These are phyloP conservation scores for Russula virescens DNA, from an alignment of 768 basidiomycete species.

Conservation along the genomic window DNA sequence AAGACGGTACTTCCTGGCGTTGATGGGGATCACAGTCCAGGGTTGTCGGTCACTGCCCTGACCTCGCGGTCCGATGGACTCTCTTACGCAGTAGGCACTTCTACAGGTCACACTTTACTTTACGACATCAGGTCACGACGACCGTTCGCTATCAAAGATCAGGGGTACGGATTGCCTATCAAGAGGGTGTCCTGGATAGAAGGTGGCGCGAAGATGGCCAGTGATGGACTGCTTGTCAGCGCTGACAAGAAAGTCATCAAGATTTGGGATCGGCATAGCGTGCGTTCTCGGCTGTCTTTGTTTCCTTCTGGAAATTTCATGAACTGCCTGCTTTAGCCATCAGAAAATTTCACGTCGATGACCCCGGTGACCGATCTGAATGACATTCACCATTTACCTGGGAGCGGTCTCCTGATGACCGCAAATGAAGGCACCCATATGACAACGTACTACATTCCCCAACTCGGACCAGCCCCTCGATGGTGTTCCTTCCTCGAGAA, in stretches of 20 bases:
- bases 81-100: conserved; percentile 91
- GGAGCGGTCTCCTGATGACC: conserved; percentile 82
- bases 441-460: conserved; percentile 91
- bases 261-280: conserved; percentile 86
- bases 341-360: conserved; percentile 84
- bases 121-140: conserved; percentile 87
- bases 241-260: conserved; percentile 97
- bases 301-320: conserved; percentile 1
- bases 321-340: conserved; percentile 49
- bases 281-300: conserved; percentile 47
- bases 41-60: conserved; percentile 74
- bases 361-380: conserved; percentile 88
- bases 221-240: conserved; percentile 82
- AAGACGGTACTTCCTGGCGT: conserved; percentile 34
- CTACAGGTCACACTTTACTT: conserved; percentile 87
- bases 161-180: conserved; percentile 91
- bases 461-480: conserved; percentile 91
- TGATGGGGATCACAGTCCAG: conserved; percentile 30
- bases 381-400: conserved; percentile 83
- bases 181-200: conserved; percentile 87
- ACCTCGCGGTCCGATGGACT: conserved; percentile 83
- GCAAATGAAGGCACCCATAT: conserved; percentile 98
- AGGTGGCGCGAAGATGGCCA: conserved; percentile 76
- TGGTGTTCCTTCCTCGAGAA: conserved; percentile 99
- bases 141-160: conserved; percentile 88